Conservation (phyloP, 73 alveolate genomes). For the Tetrahymena malaccensis region DNA sequence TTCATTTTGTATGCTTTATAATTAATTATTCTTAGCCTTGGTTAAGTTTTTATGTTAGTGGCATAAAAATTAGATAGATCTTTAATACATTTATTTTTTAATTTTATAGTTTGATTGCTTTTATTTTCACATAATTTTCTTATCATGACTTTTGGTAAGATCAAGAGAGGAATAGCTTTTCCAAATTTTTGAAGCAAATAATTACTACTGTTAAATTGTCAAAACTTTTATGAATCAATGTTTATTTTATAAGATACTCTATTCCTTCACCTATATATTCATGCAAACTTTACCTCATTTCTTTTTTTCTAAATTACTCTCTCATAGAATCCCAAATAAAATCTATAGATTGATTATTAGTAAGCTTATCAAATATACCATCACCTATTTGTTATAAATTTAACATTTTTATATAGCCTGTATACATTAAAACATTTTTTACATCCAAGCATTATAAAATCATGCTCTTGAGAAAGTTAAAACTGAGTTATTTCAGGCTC, state of each 20-base stretch:
- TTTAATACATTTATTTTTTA: no score
- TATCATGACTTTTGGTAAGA: no score
- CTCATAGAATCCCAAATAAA: constrained; percentile 44
- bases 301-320: neutral
- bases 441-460: constrained; percentile 64
- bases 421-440: neutral
- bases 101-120: neutral
- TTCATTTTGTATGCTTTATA: no score
- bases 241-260: constrained; percentile 78
- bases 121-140: neutral
- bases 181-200: constrained; percentile 44
- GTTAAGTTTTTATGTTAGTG: no score
- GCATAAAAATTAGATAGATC: no score
- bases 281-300: constrained; percentile 57
- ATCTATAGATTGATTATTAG: constrained; percentile 55
- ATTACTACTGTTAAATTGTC: constrained; percentile 68
- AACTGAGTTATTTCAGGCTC: constrained; percentile 77
- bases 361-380: constrained; percentile 68
- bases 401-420: neutral
- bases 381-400: constrained; percentile 17
- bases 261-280: constrained; percentile 84
- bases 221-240: constrained; percentile 67
- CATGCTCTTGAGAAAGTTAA: constrained; percentile 64
- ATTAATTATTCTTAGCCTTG: neutral
- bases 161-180: neutral